Evolutionary conservation across 768 basidiomycete species (phyloP).

Genomic region (Leccinum aurantiacum): DNA sequence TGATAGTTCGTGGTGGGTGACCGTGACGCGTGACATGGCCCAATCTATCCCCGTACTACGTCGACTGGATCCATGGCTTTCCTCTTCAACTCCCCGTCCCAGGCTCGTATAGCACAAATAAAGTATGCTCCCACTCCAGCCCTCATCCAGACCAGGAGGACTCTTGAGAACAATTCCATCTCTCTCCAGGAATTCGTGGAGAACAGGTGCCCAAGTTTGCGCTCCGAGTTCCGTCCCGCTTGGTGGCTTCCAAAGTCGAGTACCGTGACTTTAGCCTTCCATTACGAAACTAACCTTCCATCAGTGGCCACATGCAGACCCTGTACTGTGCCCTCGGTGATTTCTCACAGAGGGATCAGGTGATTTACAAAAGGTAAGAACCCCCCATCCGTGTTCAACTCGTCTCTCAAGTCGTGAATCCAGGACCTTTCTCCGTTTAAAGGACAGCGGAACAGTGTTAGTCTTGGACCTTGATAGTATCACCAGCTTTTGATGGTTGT

Average conservation of each 20-base stretch:
- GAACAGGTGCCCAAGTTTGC: conserved; percentile 30
- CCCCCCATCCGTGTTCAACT: not conserved
- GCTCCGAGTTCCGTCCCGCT: conserved; percentile 28
- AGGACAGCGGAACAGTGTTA: conserved; percentile 36
- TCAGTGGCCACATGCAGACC: conserved; percentile 35
- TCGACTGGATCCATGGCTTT: conserved; percentile 19
- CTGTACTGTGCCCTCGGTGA: conserved; percentile 33
- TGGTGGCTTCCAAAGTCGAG: conserved; percentile 37
- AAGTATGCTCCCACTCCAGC: conserved; percentile 23
- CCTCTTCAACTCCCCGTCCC: conserved; percentile 17
- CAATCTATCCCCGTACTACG: not conserved
- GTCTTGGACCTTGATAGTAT: conserved; percentile 7
- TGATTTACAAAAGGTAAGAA: conserved; percentile 32
- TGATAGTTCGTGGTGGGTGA: conserved; percentile 21
- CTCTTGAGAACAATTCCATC: conserved; percentile 10
- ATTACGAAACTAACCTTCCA: conserved; percentile 15
- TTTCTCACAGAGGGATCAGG: conserved; percentile 31
- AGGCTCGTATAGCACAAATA: conserved; percentile 18
- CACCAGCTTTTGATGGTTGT: not conserved
- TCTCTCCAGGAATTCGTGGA: conserved; percentile 34
- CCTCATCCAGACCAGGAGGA: conserved; percentile 18
- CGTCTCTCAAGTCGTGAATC: conserved; percentile 7
- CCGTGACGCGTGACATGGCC: conserved; percentile 21
- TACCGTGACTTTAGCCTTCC: not conserved
- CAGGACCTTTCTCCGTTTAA: conserved; percentile 31